Base-by-base conservation (phyloP, 768 basidiomycete genomes). In the Termitomyces bulborhizus region DNA sequence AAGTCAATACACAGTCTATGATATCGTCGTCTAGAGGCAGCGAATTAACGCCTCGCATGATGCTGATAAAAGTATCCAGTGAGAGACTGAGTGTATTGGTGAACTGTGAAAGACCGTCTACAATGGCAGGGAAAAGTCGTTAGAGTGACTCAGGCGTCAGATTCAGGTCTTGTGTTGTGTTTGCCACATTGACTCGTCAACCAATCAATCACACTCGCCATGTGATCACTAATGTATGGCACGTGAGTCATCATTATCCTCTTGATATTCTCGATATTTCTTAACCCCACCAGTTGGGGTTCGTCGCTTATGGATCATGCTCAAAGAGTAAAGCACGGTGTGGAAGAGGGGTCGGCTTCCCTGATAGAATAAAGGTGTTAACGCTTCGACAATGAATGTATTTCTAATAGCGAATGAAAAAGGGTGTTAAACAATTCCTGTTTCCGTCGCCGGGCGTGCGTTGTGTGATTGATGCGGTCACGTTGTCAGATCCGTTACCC, bases 251-350 rank as follows among this genome's bases (percentile, higher is more conserved):
- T 36, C 21, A 31, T 46, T 21, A 21, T 21, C 21, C 21, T 21
- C 21, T 21, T 21, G 21, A 21, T 21, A 21, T 21, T 21, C 21
- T 21, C 21, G 21, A 21, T 21, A 21, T 21, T 21, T 21, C 21
- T 21, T 21, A 2, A 21, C 21, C 21, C 6, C 29, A 37, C 47
- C 26, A 24, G 2, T 7, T 27, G 26, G 24, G 4, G 21, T 39
- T 6, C 34, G 26, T 29, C 12, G 26, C 9, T 13, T 7, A 68
- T 67, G 65, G 65, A 63, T 31, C 68, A 64, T 41, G 60, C 65
- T 54, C 71, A 70, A 53, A 67, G 70, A 60, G 67, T 73, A 45
- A 76, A 83, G 8, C 87, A 83, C 64, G n/a, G n/a, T n/a, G n/a
- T n/a, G n/a, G n/a, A n/a, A n/a, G n/a, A n/a, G n/a, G n/a, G n/a